Base-by-base conservation (phyloP, 208 protist genomes). In the Acanthamoeba lenticulata region DNA sequence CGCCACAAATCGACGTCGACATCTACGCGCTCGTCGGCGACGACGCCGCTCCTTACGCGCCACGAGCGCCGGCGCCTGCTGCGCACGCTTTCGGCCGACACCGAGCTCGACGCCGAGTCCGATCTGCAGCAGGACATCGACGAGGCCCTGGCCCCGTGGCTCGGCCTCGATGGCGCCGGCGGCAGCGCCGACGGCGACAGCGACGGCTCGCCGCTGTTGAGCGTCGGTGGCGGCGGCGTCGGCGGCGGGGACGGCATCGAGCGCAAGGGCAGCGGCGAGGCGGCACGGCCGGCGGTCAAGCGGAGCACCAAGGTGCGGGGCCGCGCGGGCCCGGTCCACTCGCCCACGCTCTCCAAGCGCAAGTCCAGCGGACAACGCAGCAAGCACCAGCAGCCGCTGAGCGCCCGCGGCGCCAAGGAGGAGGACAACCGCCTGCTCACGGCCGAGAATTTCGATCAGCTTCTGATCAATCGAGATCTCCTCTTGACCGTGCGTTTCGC, bases 361-460 rank as follows among this genome's bases (percentile, higher is more conserved):
- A 81, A 34, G 1, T 17, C 60, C 60, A n/a, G 69, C 69, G 40
- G 40, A 27, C 11, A 81, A 34, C 32, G 21, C 36, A 27, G 69
- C 44, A 81, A 81, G 69, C 29, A 42, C 21, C 15, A 72, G 32
- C 32, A 29, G 40, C 69, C 27, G 69, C 11, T 32, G 15, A 27
- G 9, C 1, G 69, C 15, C 13, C 36, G 69, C 13, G 7, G 44
- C 32, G n/a, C 9, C 0, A 27, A 47, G 15, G 34, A 45, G 0
- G 69, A 47, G 1, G 69, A 81, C 40, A 29, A 38, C 36, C 69
- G 69, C 11, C 27, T 47, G 17, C 69, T 81, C 69, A 81, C 69
- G 0, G 69, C 69, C 32, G 69, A 81, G 69, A 81, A 81, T 13
- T 81, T 81, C 69, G 69, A 81, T 27, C 69, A 81, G 69, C 69